Conservation (phyloP, 2,329 filamentous ascomycete species). For the Trichoderma afroharzianum region DNA sequence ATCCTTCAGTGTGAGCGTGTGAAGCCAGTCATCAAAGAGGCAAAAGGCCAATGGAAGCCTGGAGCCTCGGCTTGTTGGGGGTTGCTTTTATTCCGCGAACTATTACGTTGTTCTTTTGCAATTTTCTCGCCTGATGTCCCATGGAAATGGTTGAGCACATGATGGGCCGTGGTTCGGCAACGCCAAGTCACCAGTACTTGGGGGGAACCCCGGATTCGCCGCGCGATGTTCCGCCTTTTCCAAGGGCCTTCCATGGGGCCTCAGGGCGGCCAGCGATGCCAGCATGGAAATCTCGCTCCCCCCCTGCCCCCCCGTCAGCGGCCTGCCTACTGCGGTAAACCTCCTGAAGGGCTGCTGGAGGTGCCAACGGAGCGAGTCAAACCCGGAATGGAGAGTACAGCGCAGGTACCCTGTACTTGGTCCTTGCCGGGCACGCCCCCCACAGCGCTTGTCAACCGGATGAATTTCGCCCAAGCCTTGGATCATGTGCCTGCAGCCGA, state of each 20-base stretch:
- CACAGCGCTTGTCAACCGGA: constrained; percentile 17
- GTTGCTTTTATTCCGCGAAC: neutral
- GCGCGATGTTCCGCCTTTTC: constrained; percentile 9
- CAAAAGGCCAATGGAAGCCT: neutral
- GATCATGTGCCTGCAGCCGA: constrained; percentile 17
- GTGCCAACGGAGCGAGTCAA: neutral
- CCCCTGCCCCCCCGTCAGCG: neutral
- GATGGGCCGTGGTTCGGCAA: constrained; percentile 12
- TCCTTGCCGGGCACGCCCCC: neutral
- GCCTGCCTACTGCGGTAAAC: neutral
- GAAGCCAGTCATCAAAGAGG: neutral
- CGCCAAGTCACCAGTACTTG: constrained; percentile 2
- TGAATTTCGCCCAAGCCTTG: constrained; percentile 2
- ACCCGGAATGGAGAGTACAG: neutral
- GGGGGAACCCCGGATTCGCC: constrained; percentile 14
- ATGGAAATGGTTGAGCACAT: constrained; percentile 18
- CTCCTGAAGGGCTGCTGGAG: neutral
- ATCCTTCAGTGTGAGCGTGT: neutral
- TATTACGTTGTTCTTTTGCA: constrained; percentile 14
- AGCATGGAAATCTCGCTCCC: too few relatives aligned
- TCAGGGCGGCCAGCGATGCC: neutral
- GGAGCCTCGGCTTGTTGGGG: constrained; percentile 13
- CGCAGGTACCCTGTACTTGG: constrained; percentile 6
- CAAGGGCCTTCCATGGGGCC: neutral
- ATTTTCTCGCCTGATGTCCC: neutral